Conservation (phyloP, 2,329 filamentous ascomycete genomes). For the Alternaria angustiovoidea region DNA sequence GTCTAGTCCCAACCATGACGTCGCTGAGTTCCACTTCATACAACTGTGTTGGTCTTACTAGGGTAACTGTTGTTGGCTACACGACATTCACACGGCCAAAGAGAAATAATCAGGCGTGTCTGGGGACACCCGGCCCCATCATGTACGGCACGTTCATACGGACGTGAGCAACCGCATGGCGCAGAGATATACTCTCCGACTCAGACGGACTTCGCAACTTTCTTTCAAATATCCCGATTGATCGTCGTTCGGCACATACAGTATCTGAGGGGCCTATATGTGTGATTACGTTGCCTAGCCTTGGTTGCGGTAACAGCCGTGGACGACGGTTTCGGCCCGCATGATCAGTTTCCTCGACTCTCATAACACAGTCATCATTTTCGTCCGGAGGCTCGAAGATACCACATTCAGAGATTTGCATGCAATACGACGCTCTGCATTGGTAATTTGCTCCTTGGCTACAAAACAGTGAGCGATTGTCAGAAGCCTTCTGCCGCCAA, state of each 20-base stretch:
- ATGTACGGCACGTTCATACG: not conserved
- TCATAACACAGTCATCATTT: not conserved
- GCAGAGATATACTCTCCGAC: not conserved
- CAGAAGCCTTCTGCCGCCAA: not conserved
- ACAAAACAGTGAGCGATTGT: not conserved
- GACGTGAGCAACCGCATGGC: not conserved
- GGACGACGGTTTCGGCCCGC: not conserved
- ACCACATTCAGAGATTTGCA: not conserved
- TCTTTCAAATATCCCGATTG: not conserved
- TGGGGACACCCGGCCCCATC: not conserved
- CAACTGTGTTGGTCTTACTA: slow-evolving; percentile 1
- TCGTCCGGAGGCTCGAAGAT: not conserved
- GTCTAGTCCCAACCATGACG: not conserved
- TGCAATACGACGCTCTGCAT: not conserved
- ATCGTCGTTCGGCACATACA: not conserved
- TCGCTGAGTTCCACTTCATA: not conserved
- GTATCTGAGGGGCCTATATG: not conserved
- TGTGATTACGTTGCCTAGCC: not conserved
- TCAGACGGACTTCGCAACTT: not conserved
- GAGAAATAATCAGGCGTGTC: not conserved
- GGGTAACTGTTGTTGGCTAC: not conserved
- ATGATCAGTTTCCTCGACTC: not conserved
- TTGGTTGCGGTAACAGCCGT: not conserved
- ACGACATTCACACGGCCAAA: not conserved
- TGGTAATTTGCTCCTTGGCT: not conserved